Evolutionary conservation across 495 filamentous ascomycete genomes (phyloP).

Genomic region (Saxophila tyrrhenica): DNA sequence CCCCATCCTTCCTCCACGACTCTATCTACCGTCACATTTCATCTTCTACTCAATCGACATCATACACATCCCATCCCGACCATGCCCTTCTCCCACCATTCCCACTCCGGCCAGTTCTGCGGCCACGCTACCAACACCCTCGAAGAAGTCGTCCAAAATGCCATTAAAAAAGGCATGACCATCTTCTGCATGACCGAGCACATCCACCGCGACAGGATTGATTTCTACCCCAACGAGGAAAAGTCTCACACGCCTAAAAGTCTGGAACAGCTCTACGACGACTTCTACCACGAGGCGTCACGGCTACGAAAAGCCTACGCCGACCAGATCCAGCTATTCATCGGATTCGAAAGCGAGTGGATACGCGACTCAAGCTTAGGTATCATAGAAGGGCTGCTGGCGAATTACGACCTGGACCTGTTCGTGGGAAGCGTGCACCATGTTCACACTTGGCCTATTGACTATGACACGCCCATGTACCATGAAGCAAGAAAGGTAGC

Average conservation of each 20-base stretch:
- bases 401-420: constrained; percentile 60
- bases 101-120: constrained; percentile 96
- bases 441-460: constrained; percentile 73
- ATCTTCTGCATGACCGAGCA: constrained; percentile 92
- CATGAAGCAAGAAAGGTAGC: constrained; percentile 43
- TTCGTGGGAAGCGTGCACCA: constrained; percentile 91
- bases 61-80: no score
- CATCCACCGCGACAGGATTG: constrained; percentile 68
- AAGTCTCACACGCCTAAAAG: constrained; percentile 32
- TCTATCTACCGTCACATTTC: background rate
- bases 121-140: constrained; percentile 74
- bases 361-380: constrained; percentile 55
- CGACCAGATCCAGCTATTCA: constrained; percentile 60
- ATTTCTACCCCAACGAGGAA: constrained; percentile 83
- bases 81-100: constrained; percentile 99
- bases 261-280: constrained; percentile 47
- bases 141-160: constrained; percentile 69
- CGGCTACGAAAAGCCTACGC: constrained; percentile 62
- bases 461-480: constrained; percentile 65
- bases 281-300: constrained; percentile 59
- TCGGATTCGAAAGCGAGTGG: constrained; percentile 91
- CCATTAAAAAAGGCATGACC: constrained; percentile 66
- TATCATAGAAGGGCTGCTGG: constrained; percentile 48
- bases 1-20: background rate
- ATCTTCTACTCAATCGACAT: no score